Base-by-base conservation (phyloP, 2,329 filamentous ascomycete genomes). In the Seiridium cupressi region DNA sequence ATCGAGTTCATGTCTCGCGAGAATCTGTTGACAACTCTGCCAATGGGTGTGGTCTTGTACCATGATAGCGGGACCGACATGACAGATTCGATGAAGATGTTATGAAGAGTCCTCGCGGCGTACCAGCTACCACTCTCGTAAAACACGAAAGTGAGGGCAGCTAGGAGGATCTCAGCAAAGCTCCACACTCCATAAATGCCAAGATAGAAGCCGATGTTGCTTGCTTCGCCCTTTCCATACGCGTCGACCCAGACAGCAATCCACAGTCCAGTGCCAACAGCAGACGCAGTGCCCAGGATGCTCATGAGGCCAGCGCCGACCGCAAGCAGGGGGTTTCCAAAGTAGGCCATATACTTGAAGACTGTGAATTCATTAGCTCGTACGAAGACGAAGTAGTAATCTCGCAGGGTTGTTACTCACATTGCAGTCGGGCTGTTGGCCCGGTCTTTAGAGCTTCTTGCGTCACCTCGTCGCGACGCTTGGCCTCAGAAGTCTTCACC, bases 1-100 rank as follows among this genome's bases (percentile, higher is more conserved):
- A 86, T 76, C 0, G 83, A 83, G n/a, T 77, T 75, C 68, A 85
- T 84, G 61, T 86, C 84, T 42, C 83, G 81, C 1, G 81, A 81
- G 63, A 86, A 84, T 10, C 84, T 79, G 65, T 85, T 84, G 58
- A 81, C 77, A 59, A 84, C 77, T 46, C 83, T 78, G 10, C 83
- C 80, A 13, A 82, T 76, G 0, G 83, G 79, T 1, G 83, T 77
- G 51, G 80, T 70, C 66, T 84, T 83, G 65, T 83, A 86, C 84
- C 84, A 87, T 3, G 80, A 78, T 8, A 86, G 73, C 1, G 84
- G 80, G 3, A 84, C 84, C 32, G 75, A 74, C 72, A 87, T 75
- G 18, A 86, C 74, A 18, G 81, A 78, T 10, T 72, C 74, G 49
- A 86, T 80, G 56, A 86, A 80, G 55, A 78, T 77, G 11, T 76